Percentiles rank a stretch among this genome's conserved stretches.
phyloP scores from a whole-genome alignment of 2,329 filamentous ascomycete genomes.

The Raffaelea arxii region DNA sequence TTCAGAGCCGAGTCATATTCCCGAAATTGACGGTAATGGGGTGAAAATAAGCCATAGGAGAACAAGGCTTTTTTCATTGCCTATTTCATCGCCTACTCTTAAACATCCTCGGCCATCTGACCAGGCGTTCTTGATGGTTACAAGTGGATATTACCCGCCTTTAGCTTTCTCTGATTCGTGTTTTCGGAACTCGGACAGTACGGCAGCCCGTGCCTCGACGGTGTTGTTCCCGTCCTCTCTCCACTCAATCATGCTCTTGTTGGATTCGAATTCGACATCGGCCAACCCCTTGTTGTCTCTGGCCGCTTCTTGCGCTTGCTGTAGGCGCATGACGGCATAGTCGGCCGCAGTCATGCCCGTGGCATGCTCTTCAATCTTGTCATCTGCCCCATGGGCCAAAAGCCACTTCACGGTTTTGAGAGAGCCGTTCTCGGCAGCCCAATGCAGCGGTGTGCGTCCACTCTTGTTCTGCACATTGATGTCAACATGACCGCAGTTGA shows the following conservation, averaged over 20 bases:
- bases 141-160: too few relatives aligned
- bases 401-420: not conserved
- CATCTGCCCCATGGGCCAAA: not conserved
- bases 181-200: too few relatives aligned
- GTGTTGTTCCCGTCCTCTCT: not conserved
- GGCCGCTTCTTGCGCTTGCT: not conserved
- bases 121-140: too few relatives aligned
- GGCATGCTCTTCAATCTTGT: not conserved
- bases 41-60: too few relatives aligned
- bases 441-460: constrained; percentile 2
- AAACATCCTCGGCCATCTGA: too few relatives aligned
- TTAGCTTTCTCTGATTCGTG: too few relatives aligned
- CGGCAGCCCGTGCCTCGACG: too few relatives aligned
- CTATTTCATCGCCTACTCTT: too few relatives aligned
- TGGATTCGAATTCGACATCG: not conserved
- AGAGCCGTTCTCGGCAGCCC: not conserved
- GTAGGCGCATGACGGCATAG: constrained; percentile 2
- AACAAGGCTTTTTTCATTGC: too few relatives aligned
- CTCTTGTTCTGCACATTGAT: not conserved
- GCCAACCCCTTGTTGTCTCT: not conserved
- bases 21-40: too few relatives aligned
- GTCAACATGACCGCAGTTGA: not conserved
- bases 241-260: too few relatives aligned
- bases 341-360: constrained; percentile 1
- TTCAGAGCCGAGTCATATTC: too few relatives aligned